phyloP scores from a whole-genome alignment of 805 yeast species.

The Myxozyma melibiosi region DNA sequence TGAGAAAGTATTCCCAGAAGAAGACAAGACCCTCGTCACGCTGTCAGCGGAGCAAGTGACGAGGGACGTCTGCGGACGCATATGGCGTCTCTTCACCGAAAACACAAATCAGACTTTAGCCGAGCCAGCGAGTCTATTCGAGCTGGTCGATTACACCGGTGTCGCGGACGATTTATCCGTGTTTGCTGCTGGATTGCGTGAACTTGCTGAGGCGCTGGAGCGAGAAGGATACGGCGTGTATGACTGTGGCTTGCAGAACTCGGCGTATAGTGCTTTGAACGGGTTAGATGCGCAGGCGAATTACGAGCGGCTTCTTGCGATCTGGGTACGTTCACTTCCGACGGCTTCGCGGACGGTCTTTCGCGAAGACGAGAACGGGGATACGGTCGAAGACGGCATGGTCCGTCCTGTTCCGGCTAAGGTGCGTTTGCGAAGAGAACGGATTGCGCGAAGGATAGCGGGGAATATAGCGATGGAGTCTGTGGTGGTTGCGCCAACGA shows the following conservation, averaged over 20 bases:
- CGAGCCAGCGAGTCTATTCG: neutral
- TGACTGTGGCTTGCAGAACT: conserved; percentile 7
- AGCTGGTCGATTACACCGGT: conserved; percentile 5
- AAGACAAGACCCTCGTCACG: conserved; percentile 16
- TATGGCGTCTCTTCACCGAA: neutral
- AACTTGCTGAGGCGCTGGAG: neutral
- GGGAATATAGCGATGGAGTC: conserved; percentile 28
- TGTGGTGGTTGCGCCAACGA: neutral
- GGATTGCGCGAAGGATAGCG: conserved; percentile 29
- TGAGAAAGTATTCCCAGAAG: conserved; percentile 12
- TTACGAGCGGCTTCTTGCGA: conserved; percentile 24
- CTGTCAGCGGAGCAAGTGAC: neutral
- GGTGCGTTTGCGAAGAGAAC: conserved; percentile 32
- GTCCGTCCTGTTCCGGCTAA: conserved; percentile 22
- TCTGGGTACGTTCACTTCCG: conserved; percentile 37
- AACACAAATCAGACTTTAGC: too few species aligned
- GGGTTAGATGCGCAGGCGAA: conserved; percentile 21
- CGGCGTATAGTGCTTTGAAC: neutral
- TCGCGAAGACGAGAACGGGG: neutral
- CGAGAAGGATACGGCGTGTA: conserved; percentile 16
- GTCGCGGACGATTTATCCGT: conserved; percentile 6
- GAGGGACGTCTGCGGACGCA: neutral
- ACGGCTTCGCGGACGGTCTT: neutral
- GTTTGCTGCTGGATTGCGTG: neutral
- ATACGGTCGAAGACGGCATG: conserved; percentile 26